Evolutionary conservation across 2,329 filamentous ascomycete species (phyloP).

Genomic region (Fonsecaea erecta): DNA sequence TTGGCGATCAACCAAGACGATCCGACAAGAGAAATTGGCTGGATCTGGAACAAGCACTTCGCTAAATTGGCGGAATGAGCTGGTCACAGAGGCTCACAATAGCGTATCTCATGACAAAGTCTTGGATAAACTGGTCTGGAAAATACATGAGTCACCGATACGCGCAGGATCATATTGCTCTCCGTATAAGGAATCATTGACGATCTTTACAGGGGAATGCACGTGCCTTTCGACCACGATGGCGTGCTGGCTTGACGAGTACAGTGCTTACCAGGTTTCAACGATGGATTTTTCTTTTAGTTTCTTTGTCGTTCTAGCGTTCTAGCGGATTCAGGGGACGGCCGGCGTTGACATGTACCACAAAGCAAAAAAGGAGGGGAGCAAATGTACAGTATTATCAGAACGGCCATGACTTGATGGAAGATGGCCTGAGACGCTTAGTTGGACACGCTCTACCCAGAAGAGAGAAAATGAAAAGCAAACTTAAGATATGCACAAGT

Average conservation of each 20-base stretch:
- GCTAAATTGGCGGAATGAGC: constrained; percentile 56
- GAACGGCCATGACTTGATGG: constrained; percentile 3
- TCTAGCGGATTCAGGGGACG: constrained; percentile 18
- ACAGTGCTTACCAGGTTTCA: not conserved
- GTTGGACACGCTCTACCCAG: constrained; percentile 10
- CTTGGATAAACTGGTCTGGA: constrained; percentile 4
- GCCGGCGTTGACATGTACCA: constrained; percentile 18
- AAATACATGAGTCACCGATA: not conserved
- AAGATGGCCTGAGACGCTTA: constrained; percentile 1
- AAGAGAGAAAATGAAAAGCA: constrained; percentile 9
- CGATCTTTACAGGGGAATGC: not conserved
- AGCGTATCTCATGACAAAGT: not conserved
- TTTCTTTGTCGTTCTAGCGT: constrained; percentile 20
- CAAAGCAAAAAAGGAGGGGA: constrained; percentile 6
- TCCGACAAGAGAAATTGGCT: constrained; percentile 75
- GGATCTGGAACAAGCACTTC: constrained; percentile 99
- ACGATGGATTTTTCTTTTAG: not conserved
- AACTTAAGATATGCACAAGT: not conserved
- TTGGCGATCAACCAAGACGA: constrained; percentile 97
- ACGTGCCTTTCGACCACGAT: not conserved
- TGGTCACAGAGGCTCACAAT: not conserved
- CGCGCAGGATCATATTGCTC: not conserved
- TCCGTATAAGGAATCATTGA: not conserved
- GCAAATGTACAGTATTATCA: constrained; percentile 14
- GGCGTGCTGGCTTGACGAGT: not conserved